phyloP scores from a whole-genome alignment of 257 asterid species.

The Solanum lycopersicoides region DNA sequence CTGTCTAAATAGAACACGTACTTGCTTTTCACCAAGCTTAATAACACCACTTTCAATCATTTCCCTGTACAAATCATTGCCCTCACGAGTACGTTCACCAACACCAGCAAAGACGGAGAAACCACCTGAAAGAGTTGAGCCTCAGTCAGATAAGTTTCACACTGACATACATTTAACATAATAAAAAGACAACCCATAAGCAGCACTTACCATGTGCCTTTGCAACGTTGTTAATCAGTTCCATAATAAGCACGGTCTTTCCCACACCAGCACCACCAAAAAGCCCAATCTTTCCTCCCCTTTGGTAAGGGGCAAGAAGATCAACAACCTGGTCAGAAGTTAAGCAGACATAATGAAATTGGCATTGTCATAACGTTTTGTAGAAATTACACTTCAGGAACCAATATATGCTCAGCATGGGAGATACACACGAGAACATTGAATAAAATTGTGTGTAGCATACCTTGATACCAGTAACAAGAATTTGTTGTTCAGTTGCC shows the following conservation, averaged over 20 bases:
- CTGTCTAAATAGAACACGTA: conserved; percentile 3
- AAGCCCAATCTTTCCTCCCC: conserved; percentile 96
- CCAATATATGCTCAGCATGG: not conserved
- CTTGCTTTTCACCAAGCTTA: conserved; percentile 98
- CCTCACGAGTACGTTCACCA: conserved; percentile 98
- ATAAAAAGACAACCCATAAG: not conserved
- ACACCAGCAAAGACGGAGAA: conserved; percentile 99
- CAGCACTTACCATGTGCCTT: conserved; percentile 78
- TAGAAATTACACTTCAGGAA: not conserved
- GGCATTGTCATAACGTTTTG: not conserved
- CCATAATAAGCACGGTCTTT: conserved; percentile 94
- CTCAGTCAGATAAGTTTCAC: not conserved
- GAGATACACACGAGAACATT: not conserved
- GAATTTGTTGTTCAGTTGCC: conserved; percentile 93
- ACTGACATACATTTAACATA: not conserved
- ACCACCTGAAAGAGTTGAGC: conserved; percentile 50
- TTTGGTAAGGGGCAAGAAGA: conserved; percentile 97
- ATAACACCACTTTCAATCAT: conserved; percentile 99
- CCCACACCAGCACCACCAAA: conserved; percentile 99
- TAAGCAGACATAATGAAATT: not conserved
- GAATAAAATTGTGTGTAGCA: not conserved
- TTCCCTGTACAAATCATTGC: conserved; percentile 95
- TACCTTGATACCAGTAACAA: conserved; percentile 98
- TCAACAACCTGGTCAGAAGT: conserved; percentile 61
- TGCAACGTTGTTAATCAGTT: conserved; percentile 86